A percentile compares a stretch with the other conserved stretches of the same genome.
These are phyloP conservation scores for Intubia oerlemansii DNA, from an alignment of 2,329 filamentous ascomycete genomes.

Conservation along the genomic window DNA sequence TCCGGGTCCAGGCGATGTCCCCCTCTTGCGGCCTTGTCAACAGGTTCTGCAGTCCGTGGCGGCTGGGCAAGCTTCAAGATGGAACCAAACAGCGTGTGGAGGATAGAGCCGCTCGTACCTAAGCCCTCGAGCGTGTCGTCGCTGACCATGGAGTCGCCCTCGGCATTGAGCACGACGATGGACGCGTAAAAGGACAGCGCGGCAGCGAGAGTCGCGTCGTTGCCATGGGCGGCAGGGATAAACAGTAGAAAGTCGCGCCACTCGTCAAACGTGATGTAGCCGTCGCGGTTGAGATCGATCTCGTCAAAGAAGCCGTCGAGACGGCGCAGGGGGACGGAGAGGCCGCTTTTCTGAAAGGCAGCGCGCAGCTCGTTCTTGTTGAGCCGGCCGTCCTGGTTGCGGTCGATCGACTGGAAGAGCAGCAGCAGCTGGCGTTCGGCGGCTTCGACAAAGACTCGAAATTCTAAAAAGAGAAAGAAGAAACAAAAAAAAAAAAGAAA, in stretches of 20 bases:
- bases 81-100: constrained; percentile 54
- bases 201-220: constrained; percentile 57
- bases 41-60: too few species aligned
- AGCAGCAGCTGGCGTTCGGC: constrained; percentile 66
- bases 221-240: constrained; percentile 70
- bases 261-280: constrained; percentile 75
- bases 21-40: too few species aligned
- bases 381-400: constrained; percentile 64
- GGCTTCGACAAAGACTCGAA: constrained; percentile 66
- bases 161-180: constrained; percentile 70
- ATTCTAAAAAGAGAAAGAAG: too few species aligned
- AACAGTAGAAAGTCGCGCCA: constrained; percentile 96
- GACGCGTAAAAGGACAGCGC: constrained; percentile 80
- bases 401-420: constrained; percentile 75
- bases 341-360: constrained; percentile 59
- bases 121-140: constrained; percentile 80
- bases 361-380: constrained; percentile 65
- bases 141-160: constrained; percentile 83
- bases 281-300: constrained; percentile 77
- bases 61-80: constrained; percentile 43
- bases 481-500: too few species aligned
- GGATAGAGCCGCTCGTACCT: constrained; percentile 66
- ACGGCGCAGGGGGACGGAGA: constrained; percentile 56
- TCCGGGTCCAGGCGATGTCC: background rate
- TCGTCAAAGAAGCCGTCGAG: constrained; percentile 73